phyloP scores from a whole-genome alignment of 2,329 filamentous ascomycete species.

The Cercospora sojina region DNA sequence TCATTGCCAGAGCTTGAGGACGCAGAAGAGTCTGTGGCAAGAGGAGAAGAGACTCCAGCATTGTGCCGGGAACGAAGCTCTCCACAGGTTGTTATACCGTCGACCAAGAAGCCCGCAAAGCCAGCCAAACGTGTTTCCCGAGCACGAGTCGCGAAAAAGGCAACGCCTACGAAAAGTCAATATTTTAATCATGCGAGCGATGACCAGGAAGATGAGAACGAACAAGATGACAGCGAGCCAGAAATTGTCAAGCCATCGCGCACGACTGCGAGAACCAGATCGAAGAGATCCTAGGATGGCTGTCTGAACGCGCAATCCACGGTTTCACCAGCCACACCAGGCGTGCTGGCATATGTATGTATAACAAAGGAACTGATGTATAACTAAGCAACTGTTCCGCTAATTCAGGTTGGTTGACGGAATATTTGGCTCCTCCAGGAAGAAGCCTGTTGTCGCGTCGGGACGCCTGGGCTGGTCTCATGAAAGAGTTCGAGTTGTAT shows the following conservation, averaged over 20 bases:
- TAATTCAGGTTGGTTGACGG: not conserved
- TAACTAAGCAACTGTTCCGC: not conserved
- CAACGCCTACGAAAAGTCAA: slow-evolving; percentile 34
- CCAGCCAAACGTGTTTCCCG: slow-evolving; percentile 3
- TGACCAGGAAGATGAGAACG: slow-evolving; percentile 19
- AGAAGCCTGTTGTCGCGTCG: not conserved
- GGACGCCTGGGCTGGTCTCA: not conserved
- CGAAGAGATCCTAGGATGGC: slow-evolving; percentile 3
- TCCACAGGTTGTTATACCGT: slow-evolving; percentile 30
- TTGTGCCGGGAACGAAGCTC: slow-evolving; percentile 19
- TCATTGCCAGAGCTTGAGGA: slow-evolving; percentile 14
- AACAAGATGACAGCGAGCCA: slow-evolving; percentile 28
- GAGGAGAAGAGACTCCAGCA: slow-evolving; percentile 2
- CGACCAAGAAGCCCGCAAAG: slow-evolving; percentile 18
- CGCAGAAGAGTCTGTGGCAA: not conserved
- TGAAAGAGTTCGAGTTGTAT: not conserved
- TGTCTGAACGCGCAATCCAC: not conserved
- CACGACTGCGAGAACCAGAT: slow-evolving; percentile 37
- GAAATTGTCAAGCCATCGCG: slow-evolving; percentile 34
- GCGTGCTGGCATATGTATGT: not conserved
- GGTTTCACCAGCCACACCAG: not conserved
- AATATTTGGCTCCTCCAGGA: too few relatives aligned
- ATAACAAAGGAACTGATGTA: not conserved
- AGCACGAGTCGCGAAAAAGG: slow-evolving; percentile 26
- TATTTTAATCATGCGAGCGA: slow-evolving; percentile 27